A percentile compares a stretch with the other conserved stretches of the same genome.
Evolutionary conservation across 768 basidiomycete species (phyloP).

Genomic region (Cubamyces lactineus): DNA sequence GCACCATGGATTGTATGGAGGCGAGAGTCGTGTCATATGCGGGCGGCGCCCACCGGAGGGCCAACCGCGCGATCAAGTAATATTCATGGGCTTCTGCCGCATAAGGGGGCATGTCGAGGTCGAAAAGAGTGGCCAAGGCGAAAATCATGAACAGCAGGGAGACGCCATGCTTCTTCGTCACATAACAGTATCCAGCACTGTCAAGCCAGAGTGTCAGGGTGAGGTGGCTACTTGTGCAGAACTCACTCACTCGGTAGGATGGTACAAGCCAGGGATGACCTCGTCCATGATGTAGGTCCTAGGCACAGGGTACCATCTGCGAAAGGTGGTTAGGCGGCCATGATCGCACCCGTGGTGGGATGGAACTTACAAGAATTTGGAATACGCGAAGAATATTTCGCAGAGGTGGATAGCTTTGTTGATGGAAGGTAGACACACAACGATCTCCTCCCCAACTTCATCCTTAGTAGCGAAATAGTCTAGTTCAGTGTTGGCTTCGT

Average conservation of each 20-base stretch:
- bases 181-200: conserved; percentile 28
- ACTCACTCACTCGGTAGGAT: conserved; percentile 46
- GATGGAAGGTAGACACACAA: conserved; percentile 50
- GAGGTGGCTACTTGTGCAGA: background rate
- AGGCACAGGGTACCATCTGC: conserved; percentile 57
- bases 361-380: conserved; percentile 54
- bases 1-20: conserved; percentile 59
- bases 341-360: background rate
- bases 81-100: conserved; percentile 62
- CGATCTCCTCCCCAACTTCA: conserved; percentile 46
- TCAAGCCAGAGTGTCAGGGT: too few species aligned
- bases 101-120: conserved; percentile 51
- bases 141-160: conserved; percentile 69
- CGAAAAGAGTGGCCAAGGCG: conserved; percentile 65
- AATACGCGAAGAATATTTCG: conserved; percentile 67
- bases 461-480: conserved; percentile 32
- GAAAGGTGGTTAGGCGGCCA: background rate
- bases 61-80: conserved; percentile 58
- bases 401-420: conserved; percentile 63
- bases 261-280: conserved; percentile 56
- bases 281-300: conserved; percentile 60
- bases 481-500: conserved; percentile 39
- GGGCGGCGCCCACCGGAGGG: conserved; percentile 52
- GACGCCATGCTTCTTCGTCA: conserved; percentile 52
- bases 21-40: conserved; percentile 52